Evolutionary conservation across 768 basidiomycete genomes (phyloP).

Genomic region (Suillus lakei): DNA sequence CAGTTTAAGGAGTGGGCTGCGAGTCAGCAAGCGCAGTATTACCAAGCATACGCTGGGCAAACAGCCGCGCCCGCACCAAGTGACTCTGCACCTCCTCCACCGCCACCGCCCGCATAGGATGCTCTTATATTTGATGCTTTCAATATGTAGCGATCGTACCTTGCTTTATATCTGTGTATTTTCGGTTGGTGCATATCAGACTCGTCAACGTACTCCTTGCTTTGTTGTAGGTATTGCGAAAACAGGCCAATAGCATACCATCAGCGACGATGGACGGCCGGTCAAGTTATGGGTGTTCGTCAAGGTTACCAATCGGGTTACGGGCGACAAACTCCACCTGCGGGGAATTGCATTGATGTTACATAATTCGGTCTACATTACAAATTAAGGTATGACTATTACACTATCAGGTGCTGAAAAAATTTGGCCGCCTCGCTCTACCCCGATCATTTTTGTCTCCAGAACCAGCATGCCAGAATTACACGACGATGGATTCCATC

Average conservation of each 20-base stretch:
- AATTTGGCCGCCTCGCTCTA: not conserved
- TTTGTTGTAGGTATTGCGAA: not conserved
- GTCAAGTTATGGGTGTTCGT: not conserved
- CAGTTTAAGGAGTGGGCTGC: slow-evolving; percentile 86
- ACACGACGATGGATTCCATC: not conserved
- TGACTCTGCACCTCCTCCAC: slow-evolving; percentile 23
- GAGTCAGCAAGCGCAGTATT: slow-evolving; percentile 67
- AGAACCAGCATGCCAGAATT: not conserved
- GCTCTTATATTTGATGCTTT: slow-evolving; percentile 1
- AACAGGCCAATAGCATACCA: not conserved
- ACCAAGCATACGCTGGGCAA: slow-evolving; percentile 71
- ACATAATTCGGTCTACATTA: not conserved
- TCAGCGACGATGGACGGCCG: not conserved
- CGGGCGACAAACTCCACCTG: not conserved
- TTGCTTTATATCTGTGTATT: slow-evolving; percentile 41
- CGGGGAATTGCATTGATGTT: not conserved
- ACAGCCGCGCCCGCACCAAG: slow-evolving; percentile 33
- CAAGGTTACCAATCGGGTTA: not conserved
- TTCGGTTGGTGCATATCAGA: slow-evolving; percentile 15
- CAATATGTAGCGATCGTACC: slow-evolving; percentile 27
- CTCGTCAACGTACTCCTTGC: not conserved
- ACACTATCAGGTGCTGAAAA: not conserved
- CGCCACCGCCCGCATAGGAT: slow-evolving; percentile 30
- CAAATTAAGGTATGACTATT: not conserved
- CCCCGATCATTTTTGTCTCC: not conserved